Evolutionary conservation across 2,329 filamentous ascomycete species (phyloP), one percentile per base, ranked within the genome.

Genomic region (Coleophoma cylindrospora): DNA sequence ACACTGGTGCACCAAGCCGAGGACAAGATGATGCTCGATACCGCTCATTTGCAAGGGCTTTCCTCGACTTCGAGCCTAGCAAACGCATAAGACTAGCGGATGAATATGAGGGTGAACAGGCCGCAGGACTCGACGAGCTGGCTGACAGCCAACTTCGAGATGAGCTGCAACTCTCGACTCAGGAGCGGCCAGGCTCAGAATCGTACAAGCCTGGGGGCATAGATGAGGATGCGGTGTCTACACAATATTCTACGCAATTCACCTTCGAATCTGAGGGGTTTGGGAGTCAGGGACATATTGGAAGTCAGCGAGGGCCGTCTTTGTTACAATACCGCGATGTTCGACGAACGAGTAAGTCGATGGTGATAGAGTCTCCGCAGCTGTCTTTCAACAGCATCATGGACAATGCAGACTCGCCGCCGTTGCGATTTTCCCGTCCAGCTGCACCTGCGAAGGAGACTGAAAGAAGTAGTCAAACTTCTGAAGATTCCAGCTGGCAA

Each of bases 81-180:
- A 54, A 41, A 15, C 41, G 52, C 14, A 40, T 48, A 15, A 49
- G 21, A 32, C 22, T 64, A 22, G 38, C 48, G 7, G 34, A 50
- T 4, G 34, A 49, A 7, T 34, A 36, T 15, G 1, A 32, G 27
- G 22, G 36, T 11, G 17, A 10, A 6, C 48, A 40, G 13, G 48
- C 72, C 70, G 34, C 61, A 64, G 36, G 5, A n/a, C 13, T 9
- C 15, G 57, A 74, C 72, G 45, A 69, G 67, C 46, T 74, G 70
- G 14, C 68, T 63, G 53, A 73, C 70, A 33, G 69, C 69, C 56
- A 59, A 40, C 34, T 54, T 32, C 52, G 54, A n/a, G 53, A 53
- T 13, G 55, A 58, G 36, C 27, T 54, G 13, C 37, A 36, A 4
- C 40, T 55, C 33, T 57, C 47, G 14, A 56, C 52, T 13, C 56